Base-by-base conservation (phyloP, 768 basidiomycete genomes). In the Suillus variegatus region DNA sequence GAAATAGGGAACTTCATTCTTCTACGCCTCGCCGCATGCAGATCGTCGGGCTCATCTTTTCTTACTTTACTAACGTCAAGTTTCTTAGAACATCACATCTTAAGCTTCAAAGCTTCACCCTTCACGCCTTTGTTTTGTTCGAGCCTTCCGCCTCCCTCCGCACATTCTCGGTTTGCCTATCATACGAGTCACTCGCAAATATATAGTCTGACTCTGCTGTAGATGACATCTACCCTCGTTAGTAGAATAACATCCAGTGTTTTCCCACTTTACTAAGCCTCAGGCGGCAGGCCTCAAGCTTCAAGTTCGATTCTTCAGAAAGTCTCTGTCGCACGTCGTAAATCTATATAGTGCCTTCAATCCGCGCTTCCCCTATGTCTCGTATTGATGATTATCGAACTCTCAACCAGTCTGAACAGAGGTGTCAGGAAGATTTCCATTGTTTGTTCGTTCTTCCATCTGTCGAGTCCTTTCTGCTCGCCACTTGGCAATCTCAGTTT, bases 401-500 rank as follows among this genome's bases (percentile, higher is more conserved):
- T 25, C 22, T 47, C 46, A 49, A 25, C 13, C 25, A 28, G 47
- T n/a, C 47, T 49, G 9, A 20, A 46, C 20, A 5, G 41, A 25
- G 25, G 22, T 5, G 41, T 55, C 52, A 57, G 38, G 55, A 43
- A 58, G 20, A 35, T 49, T 57, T 16, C 63, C 22, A 10, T 56
- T 44, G 22, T 60, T 44, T 6, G 32, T 22, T 9, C 60, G 52
- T 54, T 41, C 57, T 66, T 54, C 55, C 36, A 70, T 65, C 43
- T 66, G 64, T 62, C 64, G 72, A 64, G 75, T 71, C 67, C 76
- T 78, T 68, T 82, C 79, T 64, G 80, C 84, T 73, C 85, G 89
- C 94, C 94, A 96, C 74, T 86, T 88, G 40, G 86, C 82, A 40
- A 95, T 95, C 67, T 91, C 93, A 10, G 90, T 87, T 76, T 96